These are phyloP conservation scores for Triadica sebifera DNA, from an alignment of 345 rosid genomes.

Conservation along the genomic window DNA sequence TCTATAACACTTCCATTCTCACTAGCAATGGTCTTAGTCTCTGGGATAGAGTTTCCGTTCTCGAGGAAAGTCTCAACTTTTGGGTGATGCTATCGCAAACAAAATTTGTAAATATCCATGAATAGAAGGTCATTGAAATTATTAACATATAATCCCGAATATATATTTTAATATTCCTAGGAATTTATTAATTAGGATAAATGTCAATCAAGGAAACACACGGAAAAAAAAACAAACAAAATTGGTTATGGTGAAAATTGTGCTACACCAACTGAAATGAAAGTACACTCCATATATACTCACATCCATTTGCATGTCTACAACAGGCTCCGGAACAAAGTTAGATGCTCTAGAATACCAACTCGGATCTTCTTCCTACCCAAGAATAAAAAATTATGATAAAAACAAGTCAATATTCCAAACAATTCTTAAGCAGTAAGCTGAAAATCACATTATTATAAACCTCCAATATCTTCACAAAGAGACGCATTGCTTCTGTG, in stretches of 20 bases:
- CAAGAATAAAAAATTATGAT: conserved; percentile 15
- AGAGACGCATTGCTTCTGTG: conserved; percentile 98
- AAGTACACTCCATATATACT: conserved; percentile 27
- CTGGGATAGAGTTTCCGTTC: conserved; percentile 60
- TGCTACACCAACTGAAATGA: neutral
- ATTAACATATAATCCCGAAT: neutral
- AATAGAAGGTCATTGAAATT: neutral
- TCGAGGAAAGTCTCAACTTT: conserved; percentile 52
- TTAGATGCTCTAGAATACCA: conserved; percentile 95
- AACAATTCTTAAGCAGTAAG: conserved; percentile 13
- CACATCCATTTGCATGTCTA: conserved; percentile 70
- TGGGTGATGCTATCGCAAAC: conserved; percentile 47
- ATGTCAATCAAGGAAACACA: neutral
- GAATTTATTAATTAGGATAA: neutral
- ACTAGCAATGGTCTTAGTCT: conserved; percentile 62
- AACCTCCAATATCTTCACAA: conserved; percentile 98
- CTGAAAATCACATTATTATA: conserved; percentile 19
- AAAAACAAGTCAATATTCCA: conserved; percentile 1
- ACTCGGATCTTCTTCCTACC: conserved; percentile 94
- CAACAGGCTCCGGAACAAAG: conserved; percentile 56
- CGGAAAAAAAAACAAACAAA: neutral
- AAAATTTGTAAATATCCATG: conserved; percentile 14
- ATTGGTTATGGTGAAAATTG: neutral
- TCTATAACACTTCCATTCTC: conserved; percentile 66
- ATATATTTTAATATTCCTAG: neutral